phyloP scores from a whole-genome alignment of 208 protist species.

The Crithidia fasciculata region DNA sequence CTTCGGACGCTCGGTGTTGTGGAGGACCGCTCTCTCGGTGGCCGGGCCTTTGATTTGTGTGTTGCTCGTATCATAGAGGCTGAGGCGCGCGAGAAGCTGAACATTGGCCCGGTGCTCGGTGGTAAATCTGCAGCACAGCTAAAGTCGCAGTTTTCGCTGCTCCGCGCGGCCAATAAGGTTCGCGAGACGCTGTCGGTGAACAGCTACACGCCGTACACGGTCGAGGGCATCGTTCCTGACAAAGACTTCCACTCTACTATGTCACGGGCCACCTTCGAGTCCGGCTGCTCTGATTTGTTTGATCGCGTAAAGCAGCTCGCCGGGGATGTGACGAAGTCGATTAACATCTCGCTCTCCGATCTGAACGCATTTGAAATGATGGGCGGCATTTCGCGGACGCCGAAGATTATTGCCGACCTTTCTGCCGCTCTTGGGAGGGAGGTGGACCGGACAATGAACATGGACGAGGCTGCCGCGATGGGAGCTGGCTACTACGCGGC shows the following conservation, averaged over 20 bases:
- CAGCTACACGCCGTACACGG: constrained; percentile 79
- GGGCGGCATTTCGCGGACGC: constrained; percentile 85
- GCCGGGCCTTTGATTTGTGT: constrained; percentile 90
- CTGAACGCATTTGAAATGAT: constrained; percentile 90
- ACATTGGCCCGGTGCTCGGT: constrained; percentile 62
- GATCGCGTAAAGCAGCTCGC: constrained; percentile 62
- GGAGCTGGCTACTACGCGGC: constrained; percentile 89
- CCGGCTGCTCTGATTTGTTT: constrained; percentile 81
- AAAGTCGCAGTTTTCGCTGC: constrained; percentile 91
- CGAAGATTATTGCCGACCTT: constrained; percentile 83
- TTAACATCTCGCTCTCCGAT: constrained; percentile 44
- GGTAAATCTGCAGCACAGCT: constrained; percentile 38
- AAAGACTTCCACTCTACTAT: constrained; percentile 81
- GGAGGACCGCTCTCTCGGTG: constrained; percentile 83
- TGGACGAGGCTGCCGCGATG: constrained; percentile 89
- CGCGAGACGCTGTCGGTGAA: constrained; percentile 94
- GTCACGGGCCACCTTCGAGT: constrained; percentile 85
- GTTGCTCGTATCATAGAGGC: constrained; percentile 89
- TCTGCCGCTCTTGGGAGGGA: constrained; percentile 54
- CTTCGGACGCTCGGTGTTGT: constrained; percentile 75
- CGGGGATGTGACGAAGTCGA: constrained; percentile 42
- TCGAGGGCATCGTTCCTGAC: constrained; percentile 90
- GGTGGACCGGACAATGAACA: constrained; percentile 89
- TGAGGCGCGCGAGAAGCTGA: constrained; percentile 78
- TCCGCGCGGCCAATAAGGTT: constrained; percentile 87